phyloP scores from a whole-genome alignment of 179 eudicot genomes.

The Silene coronaria region DNA sequence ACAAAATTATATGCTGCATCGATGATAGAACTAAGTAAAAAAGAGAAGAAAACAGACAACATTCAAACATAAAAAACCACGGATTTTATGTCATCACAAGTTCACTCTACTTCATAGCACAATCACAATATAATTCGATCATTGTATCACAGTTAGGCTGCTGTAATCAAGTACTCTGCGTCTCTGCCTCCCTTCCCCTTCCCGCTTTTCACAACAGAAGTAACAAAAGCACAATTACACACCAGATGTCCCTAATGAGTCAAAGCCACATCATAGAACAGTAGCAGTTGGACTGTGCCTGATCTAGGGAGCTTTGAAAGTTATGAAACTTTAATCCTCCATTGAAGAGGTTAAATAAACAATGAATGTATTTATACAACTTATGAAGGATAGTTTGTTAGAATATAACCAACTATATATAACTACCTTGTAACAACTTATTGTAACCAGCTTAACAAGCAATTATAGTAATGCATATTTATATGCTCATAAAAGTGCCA shows the following conservation, averaged over 20 bases:
- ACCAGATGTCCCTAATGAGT: not conserved
- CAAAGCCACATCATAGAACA: not conserved
- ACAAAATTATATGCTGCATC: not conserved
- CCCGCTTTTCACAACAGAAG: not conserved
- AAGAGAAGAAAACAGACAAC: not conserved
- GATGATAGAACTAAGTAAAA: not conserved
- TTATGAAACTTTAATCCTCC: no score
- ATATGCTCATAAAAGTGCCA: no score
- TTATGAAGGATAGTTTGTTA: no score
- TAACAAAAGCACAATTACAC: not conserved
- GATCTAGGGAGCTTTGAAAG: not conserved
- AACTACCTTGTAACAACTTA: no score
- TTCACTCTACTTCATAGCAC: not conserved
- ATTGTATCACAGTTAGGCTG: not conserved
- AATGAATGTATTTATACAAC: no score
- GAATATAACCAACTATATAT: no score
- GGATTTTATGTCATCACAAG: not conserved
- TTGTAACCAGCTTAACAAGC: no score
- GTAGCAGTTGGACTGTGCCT: not conserved
- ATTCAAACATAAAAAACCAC: not conserved
- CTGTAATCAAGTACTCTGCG: conserved; percentile 1
- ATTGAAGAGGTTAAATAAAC: no score
- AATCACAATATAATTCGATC: not conserved
- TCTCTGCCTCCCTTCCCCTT: not conserved
- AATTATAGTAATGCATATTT: no score